Evolutionary conservation across 2,329 filamentous ascomycete species (phyloP).

Genomic region (Periglandula ipomoeae): DNA sequence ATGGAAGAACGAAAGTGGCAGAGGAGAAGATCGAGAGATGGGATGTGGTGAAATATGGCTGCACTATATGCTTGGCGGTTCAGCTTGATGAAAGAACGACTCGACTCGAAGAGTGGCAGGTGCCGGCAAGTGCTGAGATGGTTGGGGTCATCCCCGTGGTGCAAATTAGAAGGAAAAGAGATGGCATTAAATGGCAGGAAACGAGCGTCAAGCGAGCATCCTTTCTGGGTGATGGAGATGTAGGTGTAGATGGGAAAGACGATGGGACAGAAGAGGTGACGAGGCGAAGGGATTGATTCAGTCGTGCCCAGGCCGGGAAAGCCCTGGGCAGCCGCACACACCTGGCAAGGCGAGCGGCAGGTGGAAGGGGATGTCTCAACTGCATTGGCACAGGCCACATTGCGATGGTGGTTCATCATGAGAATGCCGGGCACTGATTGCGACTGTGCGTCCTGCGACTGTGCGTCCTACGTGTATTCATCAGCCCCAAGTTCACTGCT

Average conservation of each 20-base stretch:
- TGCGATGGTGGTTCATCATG: no score
- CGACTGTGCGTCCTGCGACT: no score
- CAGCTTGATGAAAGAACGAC: constrained; percentile 6
- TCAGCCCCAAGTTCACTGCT: no score
- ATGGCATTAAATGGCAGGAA: constrained; percentile 16
- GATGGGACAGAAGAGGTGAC: constrained; percentile 6
- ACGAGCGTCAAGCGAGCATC: constrained; percentile 9
- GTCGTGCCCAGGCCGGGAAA: neutral
- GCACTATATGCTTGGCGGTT: constrained; percentile 5
- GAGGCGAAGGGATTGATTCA: neutral
- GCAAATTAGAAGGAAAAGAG: constrained; percentile 14
- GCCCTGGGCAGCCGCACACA: constrained; percentile 7
- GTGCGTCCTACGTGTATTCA: no score
- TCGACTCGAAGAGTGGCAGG: constrained; percentile 11
- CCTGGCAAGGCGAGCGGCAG: constrained; percentile 7
- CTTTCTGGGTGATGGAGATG: neutral
- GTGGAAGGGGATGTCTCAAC: neutral
- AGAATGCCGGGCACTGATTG: no score
- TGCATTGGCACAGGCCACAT: neutral
- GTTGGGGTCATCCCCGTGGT: constrained; percentile 5
- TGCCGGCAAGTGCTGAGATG: constrained; percentile 18
- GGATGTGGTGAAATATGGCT: constrained; percentile 6
- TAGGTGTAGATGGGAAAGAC: constrained; percentile 4
- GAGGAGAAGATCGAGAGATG: constrained; percentile 5
- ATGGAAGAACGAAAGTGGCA: constrained; percentile 6